These are phyloP conservation scores for Strigomonas culicis DNA, from an alignment of 208 protist genomes.

Conservation along the genomic window DNA sequence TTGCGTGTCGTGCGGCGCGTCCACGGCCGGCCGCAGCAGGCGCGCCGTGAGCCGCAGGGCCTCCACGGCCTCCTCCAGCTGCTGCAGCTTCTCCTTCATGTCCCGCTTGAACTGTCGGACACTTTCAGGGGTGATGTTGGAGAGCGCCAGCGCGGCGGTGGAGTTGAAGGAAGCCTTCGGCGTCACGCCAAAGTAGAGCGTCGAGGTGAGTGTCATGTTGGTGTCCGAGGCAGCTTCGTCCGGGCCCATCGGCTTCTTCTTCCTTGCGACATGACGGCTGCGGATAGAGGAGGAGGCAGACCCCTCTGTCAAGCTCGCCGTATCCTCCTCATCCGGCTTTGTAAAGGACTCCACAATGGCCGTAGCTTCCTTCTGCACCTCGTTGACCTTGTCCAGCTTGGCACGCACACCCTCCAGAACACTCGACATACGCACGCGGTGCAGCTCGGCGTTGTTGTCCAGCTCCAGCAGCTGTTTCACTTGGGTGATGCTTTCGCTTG, in stretches of 20 bases:
- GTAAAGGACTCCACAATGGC: constrained; percentile 9
- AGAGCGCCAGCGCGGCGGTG: neutral
- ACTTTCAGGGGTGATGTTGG: constrained; percentile 1
- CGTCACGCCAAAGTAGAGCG: constrained; percentile 8
- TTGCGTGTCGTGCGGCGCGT: neutral
- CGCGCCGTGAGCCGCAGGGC: neutral
- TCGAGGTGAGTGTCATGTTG: constrained; percentile 12
- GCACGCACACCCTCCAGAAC: constrained; percentile 4
- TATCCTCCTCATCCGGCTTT: constrained; percentile 4
- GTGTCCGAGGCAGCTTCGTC: constrained; percentile 6
- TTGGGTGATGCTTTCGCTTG: constrained; percentile 10
- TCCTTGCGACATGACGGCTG: neutral
- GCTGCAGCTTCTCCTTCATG: constrained; percentile 9
- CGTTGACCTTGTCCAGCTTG: constrained; percentile 10
- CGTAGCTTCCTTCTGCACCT: constrained; percentile 14
- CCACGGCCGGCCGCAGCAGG: neutral
- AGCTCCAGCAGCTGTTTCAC: constrained; percentile 8
- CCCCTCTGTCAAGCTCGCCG: constrained; percentile 4
- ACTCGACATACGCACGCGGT: constrained; percentile 1
- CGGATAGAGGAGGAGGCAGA: neutral
- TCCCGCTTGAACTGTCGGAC: constrained; percentile 7
- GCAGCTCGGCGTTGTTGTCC: constrained; percentile 3
- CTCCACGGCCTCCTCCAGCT: constrained; percentile 1
- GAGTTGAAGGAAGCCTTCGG: neutral
- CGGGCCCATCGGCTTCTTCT: constrained; percentile 6